These are phyloP conservation scores for Acacia crassicarpa DNA, from an alignment of 306 rosid species.

Conservation along the genomic window DNA sequence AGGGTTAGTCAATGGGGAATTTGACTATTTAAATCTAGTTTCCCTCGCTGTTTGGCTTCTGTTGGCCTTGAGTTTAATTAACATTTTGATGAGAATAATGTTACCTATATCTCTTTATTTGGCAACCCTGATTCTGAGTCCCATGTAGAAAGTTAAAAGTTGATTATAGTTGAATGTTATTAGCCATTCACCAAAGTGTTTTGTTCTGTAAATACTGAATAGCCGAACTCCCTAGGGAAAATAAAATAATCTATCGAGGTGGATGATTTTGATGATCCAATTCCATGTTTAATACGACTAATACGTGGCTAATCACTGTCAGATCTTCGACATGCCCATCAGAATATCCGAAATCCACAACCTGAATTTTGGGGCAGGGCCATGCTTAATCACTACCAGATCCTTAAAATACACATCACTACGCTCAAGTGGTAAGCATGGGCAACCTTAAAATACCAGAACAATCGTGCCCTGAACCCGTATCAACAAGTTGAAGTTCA, in stretches of 20 bases:
- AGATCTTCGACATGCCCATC: constrained; percentile 15
- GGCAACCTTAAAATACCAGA: background rate
- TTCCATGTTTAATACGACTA: background rate
- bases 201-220: background rate
- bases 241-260: background rate
- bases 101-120: background rate
- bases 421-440: background rate
- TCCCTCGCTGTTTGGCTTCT: background rate
- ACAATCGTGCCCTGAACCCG: background rate
- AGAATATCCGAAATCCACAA: background rate
- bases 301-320: constrained; percentile 4
- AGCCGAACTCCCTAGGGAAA: background rate
- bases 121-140: background rate
- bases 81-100: background rate
- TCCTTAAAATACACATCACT: background rate
- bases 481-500: background rate
- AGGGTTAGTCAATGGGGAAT: background rate
- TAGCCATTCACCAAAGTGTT: too few species aligned
- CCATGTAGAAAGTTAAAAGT: background rate
- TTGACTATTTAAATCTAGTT: background rate
- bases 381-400: background rate
- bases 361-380: background rate
- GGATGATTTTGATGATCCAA: background rate
- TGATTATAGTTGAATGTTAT: background rate
- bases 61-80: background rate